A percentile compares a stretch with the other conserved stretches of the same genome.
phyloP scores from a whole-genome alignment of 2,329 filamentous ascomycete genomes.

The Thermomyces lanuginosus region DNA sequence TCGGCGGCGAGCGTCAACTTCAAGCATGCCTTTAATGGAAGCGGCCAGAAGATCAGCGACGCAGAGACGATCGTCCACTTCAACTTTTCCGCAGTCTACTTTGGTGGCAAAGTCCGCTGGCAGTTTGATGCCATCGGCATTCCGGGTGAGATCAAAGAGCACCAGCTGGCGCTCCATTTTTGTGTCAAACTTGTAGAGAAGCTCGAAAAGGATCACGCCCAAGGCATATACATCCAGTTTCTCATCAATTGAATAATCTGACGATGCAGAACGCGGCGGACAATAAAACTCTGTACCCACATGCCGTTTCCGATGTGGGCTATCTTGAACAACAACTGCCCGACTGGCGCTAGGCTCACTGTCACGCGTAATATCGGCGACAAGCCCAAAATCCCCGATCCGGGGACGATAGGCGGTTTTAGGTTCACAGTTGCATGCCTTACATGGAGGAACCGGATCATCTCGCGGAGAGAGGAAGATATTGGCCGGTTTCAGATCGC shows the following conservation, averaged over 20 bases:
- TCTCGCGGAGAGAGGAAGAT: slow-evolving; percentile 43
- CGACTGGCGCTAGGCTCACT: slow-evolving; percentile 13
- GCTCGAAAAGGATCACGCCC: slow-evolving; percentile 46
- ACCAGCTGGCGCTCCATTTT: slow-evolving; percentile 32
- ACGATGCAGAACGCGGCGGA: slow-evolving; percentile 23
- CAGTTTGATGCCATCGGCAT: slow-evolving; percentile 11
- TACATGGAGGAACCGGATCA: slow-evolving; percentile 32
- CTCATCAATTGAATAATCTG: slow-evolving; percentile 24
- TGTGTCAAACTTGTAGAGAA: slow-evolving; percentile 39
- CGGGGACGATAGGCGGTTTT: slow-evolving; percentile 43
- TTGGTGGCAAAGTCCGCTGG: slow-evolving; percentile 24
- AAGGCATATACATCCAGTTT: slow-evolving; percentile 47
- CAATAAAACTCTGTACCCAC: slow-evolving; percentile 49
- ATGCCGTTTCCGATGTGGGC: slow-evolving; percentile 21
- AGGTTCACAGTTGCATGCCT: slow-evolving; percentile 33
- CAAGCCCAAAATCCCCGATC: slow-evolving; percentile 54
- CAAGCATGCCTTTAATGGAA: slow-evolving; percentile 29
- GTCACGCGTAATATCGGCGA: slow-evolving; percentile 36
- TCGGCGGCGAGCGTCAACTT: slow-evolving; percentile 18
- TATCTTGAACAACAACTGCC: slow-evolving; percentile 9
- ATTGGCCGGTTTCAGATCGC: slow-evolving; percentile 53
- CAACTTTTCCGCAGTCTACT: slow-evolving; percentile 16
- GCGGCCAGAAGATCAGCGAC: slow-evolving; percentile 19
- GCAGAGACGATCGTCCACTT: slow-evolving; percentile 12
- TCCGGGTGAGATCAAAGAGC: slow-evolving; percentile 23